These are phyloP conservation scores for Amphicarpaea edgeworthii DNA, from an alignment of 306 rosid species.

Conservation along the genomic window DNA sequence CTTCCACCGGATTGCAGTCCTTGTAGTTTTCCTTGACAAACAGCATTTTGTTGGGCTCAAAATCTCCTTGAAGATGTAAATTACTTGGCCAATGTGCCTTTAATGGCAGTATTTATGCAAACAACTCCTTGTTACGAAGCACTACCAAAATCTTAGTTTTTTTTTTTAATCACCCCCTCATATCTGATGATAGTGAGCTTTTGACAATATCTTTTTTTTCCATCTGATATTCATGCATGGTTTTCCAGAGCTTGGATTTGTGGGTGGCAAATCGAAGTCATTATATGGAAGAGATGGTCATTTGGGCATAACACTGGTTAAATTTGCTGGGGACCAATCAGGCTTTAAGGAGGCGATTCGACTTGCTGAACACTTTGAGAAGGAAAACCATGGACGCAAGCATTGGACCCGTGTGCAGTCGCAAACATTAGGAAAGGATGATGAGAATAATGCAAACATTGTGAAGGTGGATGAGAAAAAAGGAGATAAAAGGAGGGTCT, in stretches of 20 bases:
- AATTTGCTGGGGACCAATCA: constrained; percentile 77
- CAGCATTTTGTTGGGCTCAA: constrained; percentile 33
- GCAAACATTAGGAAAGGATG: constrained; percentile 68
- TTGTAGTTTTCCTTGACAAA: constrained; percentile 26
- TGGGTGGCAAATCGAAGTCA: constrained; percentile 92
- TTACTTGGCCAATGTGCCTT: constrained; percentile 26
- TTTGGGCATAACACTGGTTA: constrained; percentile 83
- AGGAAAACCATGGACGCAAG: constrained; percentile 82
- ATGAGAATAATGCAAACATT: constrained; percentile 85
- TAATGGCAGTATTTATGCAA: constrained; percentile 24
- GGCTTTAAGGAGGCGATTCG: constrained; percentile 88
- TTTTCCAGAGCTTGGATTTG: constrained; percentile 89
- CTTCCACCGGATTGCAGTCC: constrained; percentile 21
- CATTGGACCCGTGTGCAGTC: constrained; percentile 79
- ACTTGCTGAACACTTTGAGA: constrained; percentile 77
- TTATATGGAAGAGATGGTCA: constrained; percentile 97
- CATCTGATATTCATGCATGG: constrained; percentile 53
- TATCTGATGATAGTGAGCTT: constrained; percentile 35
- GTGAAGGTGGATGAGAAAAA: constrained; percentile 72
- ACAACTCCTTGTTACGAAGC: not conserved
- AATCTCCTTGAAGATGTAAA: constrained; percentile 31
- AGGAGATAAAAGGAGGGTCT: constrained; percentile 77
- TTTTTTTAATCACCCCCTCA: constrained; percentile 34
- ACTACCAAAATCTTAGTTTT: constrained; percentile 21
- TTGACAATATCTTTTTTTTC: constrained; percentile 41